Conservation (phyloP, 257 asterid genomes). For the Nicotiana obtusifolia region DNA sequence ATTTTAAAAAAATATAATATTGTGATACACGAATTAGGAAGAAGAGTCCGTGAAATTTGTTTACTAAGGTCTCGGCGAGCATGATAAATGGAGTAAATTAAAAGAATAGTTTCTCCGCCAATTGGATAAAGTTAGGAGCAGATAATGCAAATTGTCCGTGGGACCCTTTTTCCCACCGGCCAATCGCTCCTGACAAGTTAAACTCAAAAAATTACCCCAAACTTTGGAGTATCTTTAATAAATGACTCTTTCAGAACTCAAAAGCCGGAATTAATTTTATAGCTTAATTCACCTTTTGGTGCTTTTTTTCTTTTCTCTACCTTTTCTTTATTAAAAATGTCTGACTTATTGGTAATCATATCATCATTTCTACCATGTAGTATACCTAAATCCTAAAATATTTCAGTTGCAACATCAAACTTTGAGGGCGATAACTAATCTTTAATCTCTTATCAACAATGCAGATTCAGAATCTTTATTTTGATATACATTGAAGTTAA, state of each 20-base stretch:
- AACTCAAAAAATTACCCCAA: neutral
- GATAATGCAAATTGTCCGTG: neutral
- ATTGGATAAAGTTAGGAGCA: neutral
- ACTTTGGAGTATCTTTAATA: neutral
- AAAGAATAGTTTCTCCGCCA: neutral
- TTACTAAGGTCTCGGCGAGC: neutral
- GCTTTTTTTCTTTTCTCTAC: neutral
- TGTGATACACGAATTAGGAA: too few relatives aligned
- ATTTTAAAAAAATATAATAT: too few relatives aligned
- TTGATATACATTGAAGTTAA: neutral
- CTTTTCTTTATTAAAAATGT: neutral
- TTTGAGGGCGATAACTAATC: neutral
- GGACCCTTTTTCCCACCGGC: neutral
- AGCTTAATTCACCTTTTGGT: neutral
- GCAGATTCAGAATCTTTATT: slow-evolving; percentile 1
- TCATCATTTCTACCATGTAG: neutral
- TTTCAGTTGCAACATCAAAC: neutral
- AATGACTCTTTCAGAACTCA: slow-evolving; percentile 5
- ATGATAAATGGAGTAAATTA: neutral
- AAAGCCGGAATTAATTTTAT: slow-evolving; percentile 12
- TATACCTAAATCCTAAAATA: neutral
- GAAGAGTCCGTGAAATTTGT: too few relatives aligned
- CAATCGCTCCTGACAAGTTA: neutral
- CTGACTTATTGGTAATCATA: neutral
- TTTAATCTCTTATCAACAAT: neutral